These are phyloP conservation scores for Hansenula anomala DNA, from an alignment of 1,139 yeast species.

Conservation along the genomic window DNA sequence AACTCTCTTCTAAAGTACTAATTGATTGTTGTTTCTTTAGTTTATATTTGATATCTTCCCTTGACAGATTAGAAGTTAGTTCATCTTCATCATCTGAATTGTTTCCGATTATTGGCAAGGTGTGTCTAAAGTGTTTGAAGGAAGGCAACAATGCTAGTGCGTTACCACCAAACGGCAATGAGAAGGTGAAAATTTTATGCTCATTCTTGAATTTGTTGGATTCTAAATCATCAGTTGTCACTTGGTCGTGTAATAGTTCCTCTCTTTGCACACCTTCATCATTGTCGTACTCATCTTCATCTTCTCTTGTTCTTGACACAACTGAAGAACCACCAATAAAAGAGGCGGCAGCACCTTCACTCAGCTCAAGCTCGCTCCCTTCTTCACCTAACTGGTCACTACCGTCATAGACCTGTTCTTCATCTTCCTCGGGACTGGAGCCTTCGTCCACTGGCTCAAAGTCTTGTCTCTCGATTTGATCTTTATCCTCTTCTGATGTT, in stretches of 20 bases:
- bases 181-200: slow-evolving; percentile 37
- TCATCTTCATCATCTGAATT: slow-evolving; percentile 32
- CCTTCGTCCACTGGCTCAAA: too few species aligned
- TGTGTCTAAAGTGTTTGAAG: slow-evolving; percentile 20
- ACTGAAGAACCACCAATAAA: slow-evolving; percentile 22
- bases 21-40: slow-evolving; percentile 54
- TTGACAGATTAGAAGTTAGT: slow-evolving; percentile 23
- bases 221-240: slow-evolving; percentile 11
- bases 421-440: not conserved
- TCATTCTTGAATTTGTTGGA: slow-evolving; percentile 15
- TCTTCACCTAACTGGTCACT: slow-evolving; percentile 5
- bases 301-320: too few species aligned
- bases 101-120: slow-evolving; percentile 19
- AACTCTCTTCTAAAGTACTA: slow-evolving; percentile 60
- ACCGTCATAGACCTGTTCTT: slow-evolving; percentile 2
- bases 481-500: too few species aligned
- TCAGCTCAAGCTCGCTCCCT: not conserved
- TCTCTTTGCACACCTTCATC: slow-evolving; percentile 2
- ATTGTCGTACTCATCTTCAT: too few species aligned
- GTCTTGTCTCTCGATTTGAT: too few species aligned
- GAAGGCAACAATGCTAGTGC: slow-evolving; percentile 21
- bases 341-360: slow-evolving; percentile 15
- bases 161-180: slow-evolving; percentile 38
- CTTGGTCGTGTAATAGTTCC: slow-evolving; percentile 1
- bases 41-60: slow-evolving; percentile 38